Percentiles rank a stretch among this genome's conserved stretches.
These are phyloP conservation scores for Arabidopsis arenosa DNA, from an alignment of 345 rosid species.

Conservation along the genomic window DNA sequence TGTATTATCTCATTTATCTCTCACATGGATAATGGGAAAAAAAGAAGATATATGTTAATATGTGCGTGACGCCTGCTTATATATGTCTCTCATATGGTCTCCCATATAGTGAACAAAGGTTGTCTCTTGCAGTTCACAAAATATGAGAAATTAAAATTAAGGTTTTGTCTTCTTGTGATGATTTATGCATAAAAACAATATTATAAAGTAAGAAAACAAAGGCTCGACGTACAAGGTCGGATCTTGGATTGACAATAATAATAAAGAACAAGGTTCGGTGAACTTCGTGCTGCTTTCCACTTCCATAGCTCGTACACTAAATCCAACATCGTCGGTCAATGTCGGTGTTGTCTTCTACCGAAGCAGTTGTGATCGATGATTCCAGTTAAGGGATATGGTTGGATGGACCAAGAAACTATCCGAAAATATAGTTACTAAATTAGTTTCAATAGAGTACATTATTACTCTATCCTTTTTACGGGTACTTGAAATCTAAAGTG, in stretches of 20 bases:
- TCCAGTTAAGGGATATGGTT: slow-evolving; percentile 21
- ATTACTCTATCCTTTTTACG: not conserved
- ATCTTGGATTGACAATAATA: slow-evolving; percentile 34
- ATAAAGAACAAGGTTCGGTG: slow-evolving; percentile 35
- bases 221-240: slow-evolving; percentile 44
- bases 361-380: not conserved
- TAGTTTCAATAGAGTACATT: not conserved
- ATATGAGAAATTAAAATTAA: slow-evolving; percentile 12
- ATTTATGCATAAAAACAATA: slow-evolving; percentile 20
- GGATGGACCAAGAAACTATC: slow-evolving; percentile 8
- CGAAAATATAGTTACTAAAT: not conserved
- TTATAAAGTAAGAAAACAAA: slow-evolving; percentile 24
- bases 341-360: slow-evolving; percentile 39
- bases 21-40: not conserved
- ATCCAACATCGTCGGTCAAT: slow-evolving; percentile 31
- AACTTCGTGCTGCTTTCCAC: slow-evolving; percentile 37
- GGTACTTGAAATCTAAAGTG: slow-evolving; percentile 2
- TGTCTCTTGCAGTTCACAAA: slow-evolving; percentile 36
- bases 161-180: slow-evolving; percentile 31
- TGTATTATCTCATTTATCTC: too few relatives aligned
- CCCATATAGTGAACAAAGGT: slow-evolving; percentile 41
- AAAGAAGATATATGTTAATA: not conserved
- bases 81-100: slow-evolving; percentile 28
- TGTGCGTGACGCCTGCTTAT: not conserved
- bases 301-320: slow-evolving; percentile 23